Evolutionary conservation across 2,329 filamentous ascomycete species (phyloP).

Genomic region (Pestalotiopsis fici): DNA sequence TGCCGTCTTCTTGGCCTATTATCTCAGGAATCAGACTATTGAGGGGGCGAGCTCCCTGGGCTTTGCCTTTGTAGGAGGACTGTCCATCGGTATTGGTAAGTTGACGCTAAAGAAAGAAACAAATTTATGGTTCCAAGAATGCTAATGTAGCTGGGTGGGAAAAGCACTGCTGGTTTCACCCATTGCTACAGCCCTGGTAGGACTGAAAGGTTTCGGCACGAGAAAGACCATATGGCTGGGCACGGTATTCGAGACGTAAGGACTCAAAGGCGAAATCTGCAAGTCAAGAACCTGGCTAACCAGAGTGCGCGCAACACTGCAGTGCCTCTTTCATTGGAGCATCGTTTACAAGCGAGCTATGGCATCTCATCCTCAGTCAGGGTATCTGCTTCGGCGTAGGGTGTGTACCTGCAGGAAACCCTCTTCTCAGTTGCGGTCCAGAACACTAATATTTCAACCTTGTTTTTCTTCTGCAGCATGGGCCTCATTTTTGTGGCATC

Average conservation of each 20-base stretch:
- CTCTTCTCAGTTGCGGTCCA: neutral
- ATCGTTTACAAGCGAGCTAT: slow-evolving; percentile 67
- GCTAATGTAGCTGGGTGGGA: neutral
- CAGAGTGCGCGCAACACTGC: neutral
- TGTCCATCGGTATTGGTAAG: slow-evolving; percentile 60
- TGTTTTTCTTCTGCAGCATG: slow-evolving; percentile 49
- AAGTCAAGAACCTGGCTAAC: neutral
- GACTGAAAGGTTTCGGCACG: slow-evolving; percentile 65
- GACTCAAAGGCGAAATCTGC: neutral
- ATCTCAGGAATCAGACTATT: slow-evolving; percentile 60
- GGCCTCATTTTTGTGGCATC: slow-evolving; percentile 73
- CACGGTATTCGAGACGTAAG: slow-evolving; percentile 59
- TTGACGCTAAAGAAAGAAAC: neutral
- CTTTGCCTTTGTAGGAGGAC: slow-evolving; percentile 77
- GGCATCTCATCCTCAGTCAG: slow-evolving; percentile 76
- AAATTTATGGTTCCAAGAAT: neutral
- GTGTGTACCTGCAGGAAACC: neutral
- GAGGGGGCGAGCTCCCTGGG: slow-evolving; percentile 63
- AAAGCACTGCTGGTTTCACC: slow-evolving; percentile 69
- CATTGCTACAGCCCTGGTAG: slow-evolving; percentile 54
- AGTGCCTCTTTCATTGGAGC: slow-evolving; percentile 66
- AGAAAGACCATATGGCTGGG: slow-evolving; percentile 65
- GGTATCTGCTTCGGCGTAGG: slow-evolving; percentile 77
- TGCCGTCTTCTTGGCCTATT: slow-evolving; percentile 58
- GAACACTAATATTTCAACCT: neutral